Evolutionary conservation across 345 rosid genomes (phyloP), one percentile per base, ranked within the genome.

Genomic region (Psidium guajava): DNA sequence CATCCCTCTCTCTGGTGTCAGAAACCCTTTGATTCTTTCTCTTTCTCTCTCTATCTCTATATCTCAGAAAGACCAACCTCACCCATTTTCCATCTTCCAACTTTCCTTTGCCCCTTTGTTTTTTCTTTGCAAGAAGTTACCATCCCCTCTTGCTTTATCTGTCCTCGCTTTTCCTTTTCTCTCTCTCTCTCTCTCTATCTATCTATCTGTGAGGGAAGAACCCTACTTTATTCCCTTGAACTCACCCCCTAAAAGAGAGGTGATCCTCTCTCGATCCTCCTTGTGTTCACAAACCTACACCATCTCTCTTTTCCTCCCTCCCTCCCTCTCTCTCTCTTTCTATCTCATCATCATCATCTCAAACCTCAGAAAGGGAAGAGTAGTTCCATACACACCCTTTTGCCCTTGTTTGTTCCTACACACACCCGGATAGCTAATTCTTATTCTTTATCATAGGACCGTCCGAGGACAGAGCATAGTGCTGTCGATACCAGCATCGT

Each of bases 101-200:
- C 58, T 86, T 84, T 87, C 53, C 82, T 86, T 81, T 86, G 57
- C 51, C 84, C 87, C 87, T 91, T 91, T 90, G 91, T 82, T 91
- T 90, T 90, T 90, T 90, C 88, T 90, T 91, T 89, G 90, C 92
- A 91, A 90, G 91, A 91, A 93, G 91, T 91, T 90, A 91, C 92
- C 92, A 89, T 92, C 86, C 86, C 89, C 86, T 89, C 86, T 89
- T 80, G 88, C 89, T 91, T 92, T 92, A 90, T 85, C 87, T 87
- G 12, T 47, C 21, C 54, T 85, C 80, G 58, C 91, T 90, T 93
- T 88, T 88, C 82, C 87, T 90, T 92, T 87, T 87, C 74, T 75
- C 75, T 87, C 44, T 85, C 28, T 86, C 81, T 84, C 82, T 86
- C 84, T 54, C 50, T n/a, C 82, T 40, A 83, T 86, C 84, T 54